Evolutionary conservation across 257 asterid genomes (phyloP), one percentile per base, ranked within the genome.

Genomic region (Solanum virginianum): DNA sequence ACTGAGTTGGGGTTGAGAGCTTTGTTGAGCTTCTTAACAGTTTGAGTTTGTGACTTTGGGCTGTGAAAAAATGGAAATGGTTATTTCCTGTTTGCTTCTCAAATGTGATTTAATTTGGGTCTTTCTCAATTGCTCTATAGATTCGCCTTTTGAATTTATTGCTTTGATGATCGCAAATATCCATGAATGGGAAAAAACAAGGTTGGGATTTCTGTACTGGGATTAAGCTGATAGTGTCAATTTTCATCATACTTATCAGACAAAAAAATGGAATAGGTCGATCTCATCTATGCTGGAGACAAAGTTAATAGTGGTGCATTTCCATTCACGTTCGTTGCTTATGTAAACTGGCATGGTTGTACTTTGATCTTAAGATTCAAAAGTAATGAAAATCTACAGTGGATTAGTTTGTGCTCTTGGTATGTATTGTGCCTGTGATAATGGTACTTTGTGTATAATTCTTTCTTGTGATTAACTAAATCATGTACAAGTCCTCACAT

Each of bases 81-180:
- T 51, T 17, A 17, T 51, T 51, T 26, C 82, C 29, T 77, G 26
- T 51, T 16, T 53, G 6, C 47, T 51, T 77, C 79, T 80, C 85
- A 16, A 53, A 26, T 91, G 86, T 79, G 68, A 68, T 85, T 47
- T 68, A 83, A 83, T 71, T 18, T 24, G 45, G 59, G 85, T 54
- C 83, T 90, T 80, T 51, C 55, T 71, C n/a, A 82, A 81, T 51
- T 51, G 62, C 24, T 16, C 16, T 77, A 77, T 51, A 26, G 63
- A 51, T 26, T 77, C 2, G 14, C 20, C 17, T 77, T 77, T 51
- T 39, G 54, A 49, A 0, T 26, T 9, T 77, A 39, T 77, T 51
- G 5, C 3, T 4, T 15, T 77, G 41, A 53, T 51, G 82, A 77
- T 26, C 10, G 14, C 47, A 26, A 51, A 77, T 51, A 77, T 77